Conservation (phyloP, 371 early-diverging fungal genomes). For the Sporodiniella umbellata region DNA sequence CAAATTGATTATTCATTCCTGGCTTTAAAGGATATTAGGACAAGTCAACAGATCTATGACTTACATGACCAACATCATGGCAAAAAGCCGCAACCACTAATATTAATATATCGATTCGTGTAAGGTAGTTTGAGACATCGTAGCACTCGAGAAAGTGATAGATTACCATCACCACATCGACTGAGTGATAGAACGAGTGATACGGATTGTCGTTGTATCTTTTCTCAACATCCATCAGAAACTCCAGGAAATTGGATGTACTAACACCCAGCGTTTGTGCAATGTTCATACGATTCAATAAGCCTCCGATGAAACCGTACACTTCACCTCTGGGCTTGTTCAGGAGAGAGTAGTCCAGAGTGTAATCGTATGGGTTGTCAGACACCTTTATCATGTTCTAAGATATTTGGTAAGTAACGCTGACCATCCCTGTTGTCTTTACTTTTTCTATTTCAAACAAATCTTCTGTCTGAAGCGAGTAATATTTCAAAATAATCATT, state of each 20-base stretch:
- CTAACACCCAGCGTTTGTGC: conserved; percentile 53
- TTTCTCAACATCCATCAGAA: conserved; percentile 74
- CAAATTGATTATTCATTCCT: conserved; percentile 87
- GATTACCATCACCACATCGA: conserved; percentile 80
- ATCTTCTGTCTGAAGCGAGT: conserved; percentile 11
- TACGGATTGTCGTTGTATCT: conserved; percentile 80
- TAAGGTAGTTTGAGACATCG: conserved; percentile 56
- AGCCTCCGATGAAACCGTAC: conserved; percentile 67
- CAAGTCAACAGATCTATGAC: conserved; percentile 16
- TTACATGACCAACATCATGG: conserved; percentile 90
- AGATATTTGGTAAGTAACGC: not conserved
- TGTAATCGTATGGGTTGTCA: conserved; percentile 32
- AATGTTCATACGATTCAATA: conserved; percentile 60
- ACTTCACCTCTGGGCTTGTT: conserved; percentile 62
- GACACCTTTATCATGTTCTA: conserved; percentile 35
- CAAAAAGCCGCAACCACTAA: conserved; percentile 79
- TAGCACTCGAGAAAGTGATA: conserved; percentile 68
- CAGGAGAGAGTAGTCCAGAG: conserved; percentile 60
- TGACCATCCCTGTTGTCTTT: conserved; percentile 14
- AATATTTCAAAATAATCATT: conserved; percentile 22
- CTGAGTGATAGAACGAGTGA: conserved; percentile 87
- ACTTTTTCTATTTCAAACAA: conserved; percentile 22
- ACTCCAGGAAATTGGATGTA: conserved; percentile 69
- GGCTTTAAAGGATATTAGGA: conserved; percentile 56
- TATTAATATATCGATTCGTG: conserved; percentile 65